These are phyloP conservation scores for Suillus paluster DNA, from an alignment of 768 basidiomycete species.

Conservation along the genomic window DNA sequence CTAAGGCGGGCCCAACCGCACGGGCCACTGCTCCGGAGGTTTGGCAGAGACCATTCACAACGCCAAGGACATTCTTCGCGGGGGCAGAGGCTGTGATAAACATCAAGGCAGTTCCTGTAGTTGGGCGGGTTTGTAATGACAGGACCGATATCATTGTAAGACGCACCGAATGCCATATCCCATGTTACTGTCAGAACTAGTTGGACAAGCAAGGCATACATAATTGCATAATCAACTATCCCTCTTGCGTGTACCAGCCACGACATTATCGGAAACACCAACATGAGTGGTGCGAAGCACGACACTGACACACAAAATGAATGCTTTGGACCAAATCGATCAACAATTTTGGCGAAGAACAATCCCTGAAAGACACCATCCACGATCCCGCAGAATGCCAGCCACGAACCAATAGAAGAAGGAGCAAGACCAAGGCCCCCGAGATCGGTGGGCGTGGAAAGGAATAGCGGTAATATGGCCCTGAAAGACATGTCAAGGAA, in stretches of 20 bases:
- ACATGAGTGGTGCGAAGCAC: slow-evolving; percentile 43
- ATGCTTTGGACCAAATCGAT: slow-evolving; percentile 44
- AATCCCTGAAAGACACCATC: slow-evolving; percentile 45
- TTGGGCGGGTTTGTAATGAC: slow-evolving; percentile 2
- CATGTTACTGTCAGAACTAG: slow-evolving; percentile 33
- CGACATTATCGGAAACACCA: slow-evolving; percentile 51
- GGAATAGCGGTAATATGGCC: slow-evolving; percentile 50
- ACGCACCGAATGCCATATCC: slow-evolving; percentile 49
- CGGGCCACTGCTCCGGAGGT: slow-evolving; percentile 49
- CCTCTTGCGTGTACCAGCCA: slow-evolving; percentile 36
- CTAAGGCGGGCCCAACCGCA: slow-evolving; percentile 52
- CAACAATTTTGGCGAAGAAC: slow-evolving; percentile 45
- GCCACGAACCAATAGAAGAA: slow-evolving; percentile 42
- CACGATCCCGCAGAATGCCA: slow-evolving; percentile 41
- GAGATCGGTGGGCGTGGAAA: slow-evolving; percentile 44
- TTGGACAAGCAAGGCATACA: slow-evolving; percentile 39
- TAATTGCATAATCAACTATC: slow-evolving; percentile 40
- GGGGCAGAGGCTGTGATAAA: slow-evolving; percentile 58
- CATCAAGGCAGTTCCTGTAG: slow-evolving; percentile 54
- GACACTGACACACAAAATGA: slow-evolving; percentile 45
- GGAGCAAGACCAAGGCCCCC: slow-evolving; percentile 50
- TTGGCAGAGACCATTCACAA: slow-evolving; percentile 61
- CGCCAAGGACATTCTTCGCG: slow-evolving; percentile 55
- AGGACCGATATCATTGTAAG: background rate
- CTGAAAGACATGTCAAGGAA: slow-evolving; percentile 46